Conservation (phyloP, 345 rosid species). For the Passiflora organensis region DNA sequence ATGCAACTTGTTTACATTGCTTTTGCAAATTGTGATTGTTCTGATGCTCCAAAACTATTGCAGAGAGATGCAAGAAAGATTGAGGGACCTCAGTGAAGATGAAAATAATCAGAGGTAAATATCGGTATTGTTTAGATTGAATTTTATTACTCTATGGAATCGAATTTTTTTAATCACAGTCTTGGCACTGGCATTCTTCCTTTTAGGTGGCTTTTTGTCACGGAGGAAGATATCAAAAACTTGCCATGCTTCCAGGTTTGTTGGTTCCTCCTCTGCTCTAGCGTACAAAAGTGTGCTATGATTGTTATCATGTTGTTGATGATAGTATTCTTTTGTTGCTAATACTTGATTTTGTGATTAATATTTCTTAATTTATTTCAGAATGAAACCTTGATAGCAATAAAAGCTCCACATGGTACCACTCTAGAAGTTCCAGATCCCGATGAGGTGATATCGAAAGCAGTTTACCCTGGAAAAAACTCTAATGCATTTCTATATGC, state of each 20-base stretch:
- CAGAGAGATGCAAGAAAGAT: slow-evolving; percentile 86
- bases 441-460: slow-evolving; percentile 66
- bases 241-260: slow-evolving; percentile 86
- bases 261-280: slow-evolving; percentile 14
- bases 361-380: slow-evolving; percentile 16
- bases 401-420: slow-evolving; percentile 99
- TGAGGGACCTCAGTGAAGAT: slow-evolving; percentile 84
- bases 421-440: slow-evolving; percentile 99
- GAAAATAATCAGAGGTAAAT: slow-evolving; percentile 74
- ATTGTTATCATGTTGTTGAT: slow-evolving; percentile 6
- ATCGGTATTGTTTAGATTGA: slow-evolving; percentile 7
- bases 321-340: background rate
- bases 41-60: slow-evolving; percentile 32
- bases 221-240: slow-evolving; percentile 91
- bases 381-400: slow-evolving; percentile 94
- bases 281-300: slow-evolving; percentile 1
- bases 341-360: slow-evolving; percentile 1
- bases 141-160: background rate
- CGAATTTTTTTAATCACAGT: slow-evolving; percentile 6
- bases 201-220: slow-evolving; percentile 88
- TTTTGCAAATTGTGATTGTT: slow-evolving; percentile 12
- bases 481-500: background rate
- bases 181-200: slow-evolving; percentile 18
- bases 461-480: slow-evolving; percentile 7
- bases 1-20: slow-evolving; percentile 10